Conservation (phyloP, 345 rosid genomes). For the Camelina hispida region DNA sequence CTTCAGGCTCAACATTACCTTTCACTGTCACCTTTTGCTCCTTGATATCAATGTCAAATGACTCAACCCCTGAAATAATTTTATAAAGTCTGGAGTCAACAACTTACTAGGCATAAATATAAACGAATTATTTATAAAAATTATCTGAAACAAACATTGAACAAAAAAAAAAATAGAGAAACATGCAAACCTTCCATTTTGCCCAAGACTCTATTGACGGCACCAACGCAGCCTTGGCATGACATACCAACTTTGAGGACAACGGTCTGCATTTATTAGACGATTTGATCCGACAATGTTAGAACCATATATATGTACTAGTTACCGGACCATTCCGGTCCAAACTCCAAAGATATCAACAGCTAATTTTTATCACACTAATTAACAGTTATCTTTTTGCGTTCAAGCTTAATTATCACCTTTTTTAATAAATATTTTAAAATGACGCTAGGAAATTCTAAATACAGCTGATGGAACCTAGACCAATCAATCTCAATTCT, state of each 20-base stretch:
- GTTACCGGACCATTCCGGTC: background rate
- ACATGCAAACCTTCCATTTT: slow-evolving; percentile 80
- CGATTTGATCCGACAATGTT: background rate
- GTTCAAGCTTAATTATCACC: background rate
- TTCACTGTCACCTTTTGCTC: slow-evolving; percentile 93
- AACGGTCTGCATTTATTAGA: slow-evolving; percentile 58
- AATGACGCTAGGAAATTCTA: background rate
- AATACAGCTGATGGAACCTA: background rate
- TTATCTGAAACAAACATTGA: background rate
- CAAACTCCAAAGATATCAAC: background rate
- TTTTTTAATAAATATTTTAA: background rate
- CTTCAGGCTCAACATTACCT: slow-evolving; percentile 84
- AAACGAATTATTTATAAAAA: background rate
- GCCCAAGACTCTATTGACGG: slow-evolving; percentile 86
- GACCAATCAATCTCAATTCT: background rate
- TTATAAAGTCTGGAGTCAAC: slow-evolving; percentile 1
- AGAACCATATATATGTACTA: background rate
- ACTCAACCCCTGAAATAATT: slow-evolving; percentile 67
- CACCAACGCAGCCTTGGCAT: slow-evolving; percentile 84
- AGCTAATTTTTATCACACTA: background rate
- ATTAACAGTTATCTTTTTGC: background rate
- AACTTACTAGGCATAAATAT: background rate
- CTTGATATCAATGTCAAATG: slow-evolving; percentile 74
- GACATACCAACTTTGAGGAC: slow-evolving; percentile 95
- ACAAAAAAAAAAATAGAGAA: background rate